Conservation (phyloP, 345 rosid genomes). For the Jatropha curcas region DNA sequence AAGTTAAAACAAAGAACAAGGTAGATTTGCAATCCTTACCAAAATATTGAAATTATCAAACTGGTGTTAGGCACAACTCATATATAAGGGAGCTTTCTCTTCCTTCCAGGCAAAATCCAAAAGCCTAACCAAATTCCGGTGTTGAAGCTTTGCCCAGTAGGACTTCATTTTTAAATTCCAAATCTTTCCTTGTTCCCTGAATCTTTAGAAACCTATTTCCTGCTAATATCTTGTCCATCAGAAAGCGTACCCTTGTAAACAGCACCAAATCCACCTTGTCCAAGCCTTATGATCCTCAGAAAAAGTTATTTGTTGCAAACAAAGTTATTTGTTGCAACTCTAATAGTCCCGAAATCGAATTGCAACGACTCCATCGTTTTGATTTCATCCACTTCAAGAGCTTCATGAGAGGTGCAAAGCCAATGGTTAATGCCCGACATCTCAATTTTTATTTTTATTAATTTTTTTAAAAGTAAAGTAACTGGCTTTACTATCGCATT, state of each 20-base stretch:
- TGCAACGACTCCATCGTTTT: not conserved
- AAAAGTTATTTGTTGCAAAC: too few species aligned
- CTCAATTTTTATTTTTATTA: too few species aligned
- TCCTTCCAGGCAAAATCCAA: slow-evolving; percentile 44
- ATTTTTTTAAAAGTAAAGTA: too few species aligned
- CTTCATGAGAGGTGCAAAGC: too few species aligned
- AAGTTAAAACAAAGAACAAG: too few species aligned
- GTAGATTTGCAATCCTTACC: slow-evolving; percentile 17
- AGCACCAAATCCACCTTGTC: not conserved
- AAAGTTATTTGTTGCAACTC: not conserved
- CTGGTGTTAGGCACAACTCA: slow-evolving; percentile 48
- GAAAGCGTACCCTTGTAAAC: slow-evolving; percentile 1
- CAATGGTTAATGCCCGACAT: too few species aligned
- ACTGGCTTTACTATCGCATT: too few species aligned
- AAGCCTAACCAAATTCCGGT: slow-evolving; percentile 44
- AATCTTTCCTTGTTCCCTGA: slow-evolving; percentile 39
- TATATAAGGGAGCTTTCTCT: slow-evolving; percentile 47
- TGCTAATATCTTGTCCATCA: slow-evolving; percentile 35
- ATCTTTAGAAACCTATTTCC: slow-evolving; percentile 43
- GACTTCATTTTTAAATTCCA: slow-evolving; percentile 50
- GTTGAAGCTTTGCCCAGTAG: slow-evolving; percentile 42
- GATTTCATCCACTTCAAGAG: not conserved
- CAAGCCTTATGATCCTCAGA: not conserved
- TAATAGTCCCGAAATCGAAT: not conserved
- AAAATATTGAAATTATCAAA: slow-evolving; percentile 44